Evolutionary conservation across 1,139 yeast genomes (phyloP).

Genomic region (Saccharomyces hybrid): DNA sequence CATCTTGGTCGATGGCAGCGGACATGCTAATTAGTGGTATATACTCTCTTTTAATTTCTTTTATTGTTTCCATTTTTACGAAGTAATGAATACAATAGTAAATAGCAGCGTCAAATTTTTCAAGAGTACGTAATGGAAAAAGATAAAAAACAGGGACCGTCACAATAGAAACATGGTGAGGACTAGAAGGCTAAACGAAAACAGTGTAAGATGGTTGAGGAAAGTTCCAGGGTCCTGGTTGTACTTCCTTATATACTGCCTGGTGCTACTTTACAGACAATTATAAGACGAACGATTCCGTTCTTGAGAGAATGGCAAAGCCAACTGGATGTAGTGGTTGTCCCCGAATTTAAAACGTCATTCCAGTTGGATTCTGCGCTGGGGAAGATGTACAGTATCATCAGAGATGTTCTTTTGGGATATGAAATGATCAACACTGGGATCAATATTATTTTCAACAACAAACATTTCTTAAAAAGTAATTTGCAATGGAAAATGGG

Average conservation of each 20-base stretch:
- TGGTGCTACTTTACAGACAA: not conserved
- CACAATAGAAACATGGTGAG: not conserved
- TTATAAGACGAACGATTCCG: not conserved
- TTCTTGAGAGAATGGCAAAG: not conserved
- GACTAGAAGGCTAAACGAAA: not conserved
- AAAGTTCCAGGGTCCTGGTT: not conserved
- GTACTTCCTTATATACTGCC: not conserved
- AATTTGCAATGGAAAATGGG: constrained; percentile 14
- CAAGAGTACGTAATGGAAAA: not conserved
- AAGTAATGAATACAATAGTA: not conserved
- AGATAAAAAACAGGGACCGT: not conserved
- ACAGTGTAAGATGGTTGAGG: not conserved
- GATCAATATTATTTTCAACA: constrained; percentile 14
- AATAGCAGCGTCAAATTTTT: not conserved
- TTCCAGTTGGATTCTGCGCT: constrained; percentile 22
- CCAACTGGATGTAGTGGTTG: constrained; percentile 20
- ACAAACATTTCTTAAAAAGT: constrained; percentile 7
- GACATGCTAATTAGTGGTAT: not conserved
- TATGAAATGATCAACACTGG: not conserved
- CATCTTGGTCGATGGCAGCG: not conserved
- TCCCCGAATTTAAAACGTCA: constrained; percentile 18
- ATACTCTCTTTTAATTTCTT: not conserved
- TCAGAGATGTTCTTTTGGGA: constrained; percentile 22
- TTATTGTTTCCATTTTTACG: not conserved
- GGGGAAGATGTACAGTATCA: constrained; percentile 25